phyloP scores from a whole-genome alignment of 1,139 yeast species.

The Pichia sp. region DNA sequence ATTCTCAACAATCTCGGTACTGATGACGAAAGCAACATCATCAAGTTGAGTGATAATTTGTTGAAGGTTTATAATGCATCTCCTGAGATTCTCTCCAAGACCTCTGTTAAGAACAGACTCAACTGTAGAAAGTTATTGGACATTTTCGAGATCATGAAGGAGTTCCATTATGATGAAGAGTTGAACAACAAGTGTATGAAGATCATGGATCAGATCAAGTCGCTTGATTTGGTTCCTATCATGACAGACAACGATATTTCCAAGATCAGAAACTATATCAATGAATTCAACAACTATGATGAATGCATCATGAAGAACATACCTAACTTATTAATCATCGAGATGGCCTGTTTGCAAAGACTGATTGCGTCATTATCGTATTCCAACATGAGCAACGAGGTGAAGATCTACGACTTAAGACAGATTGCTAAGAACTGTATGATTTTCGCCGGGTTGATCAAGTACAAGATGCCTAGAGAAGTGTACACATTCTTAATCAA shows the following conservation, averaged over 20 bases:
- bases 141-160: constrained; percentile 65
- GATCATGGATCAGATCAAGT: constrained; percentile 49
- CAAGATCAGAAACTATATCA: constrained; percentile 50
- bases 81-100: constrained; percentile 44
- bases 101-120: constrained; percentile 50
- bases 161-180: constrained; percentile 33
- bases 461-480: constrained; percentile 93
- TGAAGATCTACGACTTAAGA: constrained; percentile 54
- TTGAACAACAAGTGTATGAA: background rate
- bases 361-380: constrained; percentile 21
- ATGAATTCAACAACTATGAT: constrained; percentile 59
- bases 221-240: constrained; percentile 67
- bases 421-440: constrained; percentile 80
- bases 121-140: constrained; percentile 65
- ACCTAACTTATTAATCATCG: constrained; percentile 76
- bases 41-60: constrained; percentile 58
- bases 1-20: constrained; percentile 33
- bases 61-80: constrained; percentile 53
- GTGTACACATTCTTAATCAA: constrained; percentile 73
- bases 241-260: constrained; percentile 44
- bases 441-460: constrained; percentile 95
- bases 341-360: constrained; percentile 75
- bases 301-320: constrained; percentile 75
- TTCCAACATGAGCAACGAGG: constrained; percentile 14
- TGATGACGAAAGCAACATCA: constrained; percentile 39